Conservation (phyloP, 352 stramenopile genomes). For the Phytopythium aichiense region DNA sequence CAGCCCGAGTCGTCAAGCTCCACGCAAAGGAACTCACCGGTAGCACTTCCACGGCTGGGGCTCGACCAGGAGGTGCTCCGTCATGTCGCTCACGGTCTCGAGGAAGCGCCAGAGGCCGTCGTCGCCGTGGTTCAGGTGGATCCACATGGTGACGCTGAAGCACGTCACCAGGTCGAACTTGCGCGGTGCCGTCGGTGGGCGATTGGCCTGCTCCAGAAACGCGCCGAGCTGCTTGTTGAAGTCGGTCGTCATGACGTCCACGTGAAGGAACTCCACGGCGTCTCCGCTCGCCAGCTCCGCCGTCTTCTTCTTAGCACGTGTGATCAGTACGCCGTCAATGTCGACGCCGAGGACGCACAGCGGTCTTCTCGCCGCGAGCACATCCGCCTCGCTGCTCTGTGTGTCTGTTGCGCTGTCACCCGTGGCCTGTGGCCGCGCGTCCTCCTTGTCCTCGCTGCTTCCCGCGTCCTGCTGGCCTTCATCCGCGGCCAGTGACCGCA, state of each 20-base stretch:
- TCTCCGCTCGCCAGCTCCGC: conserved; percentile 24
- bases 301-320: conserved; percentile 38
- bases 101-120: conserved; percentile 74
- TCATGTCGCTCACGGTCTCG: conserved; percentile 50
- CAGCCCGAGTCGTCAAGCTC: background rate
- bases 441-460: background rate
- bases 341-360: conserved; percentile 69
- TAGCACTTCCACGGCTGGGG: conserved; percentile 87
- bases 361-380: conserved; percentile 26
- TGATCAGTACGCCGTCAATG: conserved; percentile 69
- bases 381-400: background rate
- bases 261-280: conserved; percentile 44
- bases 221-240: conserved; percentile 38
- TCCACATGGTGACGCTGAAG: conserved; percentile 89
- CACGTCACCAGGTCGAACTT: conserved; percentile 73
- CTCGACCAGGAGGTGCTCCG: conserved; percentile 73
- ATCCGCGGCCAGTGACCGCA: conserved; percentile 18
- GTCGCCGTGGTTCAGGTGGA: conserved; percentile 84
- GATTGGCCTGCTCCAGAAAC: conserved; percentile 43
- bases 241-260: conserved; percentile 47
- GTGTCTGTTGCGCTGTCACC: background rate
- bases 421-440: background rate
- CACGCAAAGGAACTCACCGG: conserved; percentile 29
- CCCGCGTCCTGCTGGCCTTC: conserved; percentile 5
- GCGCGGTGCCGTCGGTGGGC: conserved; percentile 18